These are phyloP conservation scores for Dryadomyces quercus-mongolicae DNA, from an alignment of 2,329 filamentous ascomycete genomes.

Conservation along the genomic window DNA sequence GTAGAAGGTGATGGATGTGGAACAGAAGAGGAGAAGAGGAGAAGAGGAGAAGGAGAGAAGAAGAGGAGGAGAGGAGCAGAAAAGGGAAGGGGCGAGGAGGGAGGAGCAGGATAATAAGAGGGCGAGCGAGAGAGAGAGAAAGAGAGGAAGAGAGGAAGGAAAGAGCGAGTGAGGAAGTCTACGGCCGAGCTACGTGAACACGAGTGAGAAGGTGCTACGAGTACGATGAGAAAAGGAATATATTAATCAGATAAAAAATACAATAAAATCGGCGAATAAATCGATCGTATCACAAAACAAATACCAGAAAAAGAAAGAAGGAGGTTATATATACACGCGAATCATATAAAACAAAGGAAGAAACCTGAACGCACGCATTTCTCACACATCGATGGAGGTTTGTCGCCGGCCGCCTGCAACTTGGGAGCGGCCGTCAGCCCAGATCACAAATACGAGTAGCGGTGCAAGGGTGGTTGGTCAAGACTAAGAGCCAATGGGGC, in stretches of 20 bases:
- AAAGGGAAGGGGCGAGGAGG: background rate
- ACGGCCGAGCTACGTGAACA: background rate
- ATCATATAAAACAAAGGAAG: constrained; percentile 3
- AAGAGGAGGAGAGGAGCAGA: background rate
- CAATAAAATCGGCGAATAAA: constrained; percentile 5
- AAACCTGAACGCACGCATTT: background rate
- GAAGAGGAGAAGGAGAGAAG: background rate
- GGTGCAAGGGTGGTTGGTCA: background rate
- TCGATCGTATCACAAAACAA: background rate
- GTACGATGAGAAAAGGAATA: background rate
- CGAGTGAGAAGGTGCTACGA: background rate
- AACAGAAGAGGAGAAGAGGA: background rate
- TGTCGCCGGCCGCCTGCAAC: background rate
- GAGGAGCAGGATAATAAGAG: background rate
- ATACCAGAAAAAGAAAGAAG: background rate
- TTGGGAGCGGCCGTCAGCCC: background rate
- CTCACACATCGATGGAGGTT: background rate
- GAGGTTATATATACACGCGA: background rate
- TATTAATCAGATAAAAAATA: background rate
- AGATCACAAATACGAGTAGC: background rate
- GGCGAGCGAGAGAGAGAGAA: background rate
- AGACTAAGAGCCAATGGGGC: background rate
- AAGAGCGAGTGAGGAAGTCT: constrained; percentile 2
- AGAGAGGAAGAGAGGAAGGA: background rate
- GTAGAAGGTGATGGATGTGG: background rate